Evolutionary conservation across 192 early-diverging fungal species (phyloP).

Genomic region (Thoreauomyces humboldtii): DNA sequence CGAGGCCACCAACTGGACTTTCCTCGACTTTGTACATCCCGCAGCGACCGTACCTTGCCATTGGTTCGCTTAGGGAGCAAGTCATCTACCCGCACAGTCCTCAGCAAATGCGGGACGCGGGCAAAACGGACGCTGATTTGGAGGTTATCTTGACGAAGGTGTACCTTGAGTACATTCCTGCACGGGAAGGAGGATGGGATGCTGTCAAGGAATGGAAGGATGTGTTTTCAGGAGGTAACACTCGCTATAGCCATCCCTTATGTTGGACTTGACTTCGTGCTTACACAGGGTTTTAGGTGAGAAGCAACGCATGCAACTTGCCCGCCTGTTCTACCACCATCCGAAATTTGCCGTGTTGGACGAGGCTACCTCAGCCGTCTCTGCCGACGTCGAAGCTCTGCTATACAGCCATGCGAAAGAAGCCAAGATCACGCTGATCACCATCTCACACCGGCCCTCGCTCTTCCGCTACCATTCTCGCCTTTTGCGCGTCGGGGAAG

Average conservation of each 20-base stretch:
- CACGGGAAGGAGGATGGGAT: conserved; percentile 58
- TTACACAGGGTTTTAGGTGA: conserved; percentile 38
- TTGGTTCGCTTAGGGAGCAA: conserved; percentile 91
- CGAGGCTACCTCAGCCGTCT: conserved; percentile 90
- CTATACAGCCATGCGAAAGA: conserved; percentile 67
- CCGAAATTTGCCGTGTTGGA: conserved; percentile 95
- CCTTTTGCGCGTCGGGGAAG: conserved; percentile 60
- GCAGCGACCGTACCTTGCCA: conserved; percentile 92
- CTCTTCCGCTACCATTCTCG: conserved; percentile 97
- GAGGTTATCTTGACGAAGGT: conserved; percentile 78
- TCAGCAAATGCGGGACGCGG: conserved; percentile 47
- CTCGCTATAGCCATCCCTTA: too few relatives aligned
- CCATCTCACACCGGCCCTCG: conserved; percentile 87
- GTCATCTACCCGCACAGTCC: conserved; percentile 92
- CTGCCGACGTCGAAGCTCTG: conserved; percentile 88
- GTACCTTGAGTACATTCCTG: conserved; percentile 72
- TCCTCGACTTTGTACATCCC: conserved; percentile 96
- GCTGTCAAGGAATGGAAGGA: conserved; percentile 65
- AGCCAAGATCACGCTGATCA: conserved; percentile 79
- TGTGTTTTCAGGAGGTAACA: conserved; percentile 93
- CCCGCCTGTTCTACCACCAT: conserved; percentile 93
- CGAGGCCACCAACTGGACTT: conserved; percentile 32
- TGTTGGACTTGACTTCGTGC: too few relatives aligned
- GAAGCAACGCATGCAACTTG: conserved; percentile 81
- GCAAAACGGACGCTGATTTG: conserved; percentile 76